These are phyloP conservation scores for Xylaria hypoxylon DNA, from an alignment of 2,329 filamentous ascomycete genomes.

Conservation along the genomic window DNA sequence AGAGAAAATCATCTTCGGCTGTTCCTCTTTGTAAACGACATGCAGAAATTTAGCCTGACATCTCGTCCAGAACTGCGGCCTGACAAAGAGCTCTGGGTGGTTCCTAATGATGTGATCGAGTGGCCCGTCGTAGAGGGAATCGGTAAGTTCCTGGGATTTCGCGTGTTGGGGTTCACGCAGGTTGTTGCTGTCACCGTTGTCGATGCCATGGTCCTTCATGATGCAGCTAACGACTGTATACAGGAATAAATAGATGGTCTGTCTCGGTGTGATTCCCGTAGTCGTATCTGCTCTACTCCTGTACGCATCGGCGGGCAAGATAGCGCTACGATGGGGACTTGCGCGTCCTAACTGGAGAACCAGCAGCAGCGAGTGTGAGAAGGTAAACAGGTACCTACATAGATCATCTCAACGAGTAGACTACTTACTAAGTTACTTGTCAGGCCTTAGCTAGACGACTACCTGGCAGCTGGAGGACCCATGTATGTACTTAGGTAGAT, in stretches of 20 bases:
- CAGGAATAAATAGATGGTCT: background rate
- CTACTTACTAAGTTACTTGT: too few relatives aligned
- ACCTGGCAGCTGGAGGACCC: too few relatives aligned
- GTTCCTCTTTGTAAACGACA: constrained; percentile 14
- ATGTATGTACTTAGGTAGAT: too few relatives aligned
- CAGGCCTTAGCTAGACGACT: too few relatives aligned
- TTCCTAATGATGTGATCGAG: constrained; percentile 25
- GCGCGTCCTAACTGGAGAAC: background rate
- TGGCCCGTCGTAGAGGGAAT: constrained; percentile 16
- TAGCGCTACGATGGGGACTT: background rate
- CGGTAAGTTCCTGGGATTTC: background rate
- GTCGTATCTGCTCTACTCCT: background rate
- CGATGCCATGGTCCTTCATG: background rate
- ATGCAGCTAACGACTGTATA: background rate
- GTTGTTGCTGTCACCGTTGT: background rate
- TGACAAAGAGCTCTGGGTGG: constrained; percentile 19
- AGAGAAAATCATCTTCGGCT: too few relatives aligned
- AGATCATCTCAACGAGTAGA: background rate
- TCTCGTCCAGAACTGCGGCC: constrained; percentile 5
- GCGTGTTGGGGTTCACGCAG: background rate
- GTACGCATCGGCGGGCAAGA: background rate
- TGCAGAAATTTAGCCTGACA: constrained; percentile 2
- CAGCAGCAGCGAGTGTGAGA: too few relatives aligned
- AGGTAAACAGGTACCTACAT: too few relatives aligned
- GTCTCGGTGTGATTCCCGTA: background rate